phyloP scores from a whole-genome alignment of 225 moss, liverwort and hornwort genomes.

The Neckera pumila region DNA sequence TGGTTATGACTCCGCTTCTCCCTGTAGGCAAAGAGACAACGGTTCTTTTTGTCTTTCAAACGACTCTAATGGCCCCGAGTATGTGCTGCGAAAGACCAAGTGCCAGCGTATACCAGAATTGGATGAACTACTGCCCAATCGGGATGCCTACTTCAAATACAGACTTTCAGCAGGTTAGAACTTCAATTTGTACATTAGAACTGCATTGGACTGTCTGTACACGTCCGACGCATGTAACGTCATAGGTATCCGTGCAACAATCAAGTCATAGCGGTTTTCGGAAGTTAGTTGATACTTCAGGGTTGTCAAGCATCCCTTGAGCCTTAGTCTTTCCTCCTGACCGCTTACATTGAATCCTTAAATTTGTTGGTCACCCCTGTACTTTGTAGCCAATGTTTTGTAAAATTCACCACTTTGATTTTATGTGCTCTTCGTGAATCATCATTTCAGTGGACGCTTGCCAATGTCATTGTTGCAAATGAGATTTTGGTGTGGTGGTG shows the following conservation, averaged over 20 bases:
- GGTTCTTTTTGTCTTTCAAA: background rate
- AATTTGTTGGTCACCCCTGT: background rate
- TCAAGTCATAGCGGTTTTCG: background rate
- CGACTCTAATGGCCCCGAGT: background rate
- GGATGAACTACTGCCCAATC: slow-evolving; percentile 31
- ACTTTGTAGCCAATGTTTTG: background rate
- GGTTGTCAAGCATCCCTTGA: slow-evolving; percentile 3
- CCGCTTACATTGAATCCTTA: background rate
- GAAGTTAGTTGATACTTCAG: background rate
- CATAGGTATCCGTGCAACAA: background rate
- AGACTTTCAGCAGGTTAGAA: slow-evolving; percentile 1
- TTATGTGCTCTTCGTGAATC: background rate
- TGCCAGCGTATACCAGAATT: slow-evolving; percentile 18
- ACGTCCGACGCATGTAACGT: background rate
- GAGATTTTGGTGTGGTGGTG: background rate
- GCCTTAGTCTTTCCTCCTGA: background rate
- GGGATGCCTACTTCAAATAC: slow-evolving; percentile 23
- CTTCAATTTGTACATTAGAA: slow-evolving; percentile 17
- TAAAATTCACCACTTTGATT: background rate
- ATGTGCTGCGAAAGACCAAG: background rate
- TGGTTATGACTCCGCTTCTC: background rate
- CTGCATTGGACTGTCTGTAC: background rate
- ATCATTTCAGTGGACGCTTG: background rate
- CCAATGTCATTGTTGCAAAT: background rate
- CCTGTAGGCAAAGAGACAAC: background rate